These are phyloP conservation scores for Phytophthora sansomeana DNA, from an alignment of 352 stramenopile species.

Conservation along the genomic window DNA sequence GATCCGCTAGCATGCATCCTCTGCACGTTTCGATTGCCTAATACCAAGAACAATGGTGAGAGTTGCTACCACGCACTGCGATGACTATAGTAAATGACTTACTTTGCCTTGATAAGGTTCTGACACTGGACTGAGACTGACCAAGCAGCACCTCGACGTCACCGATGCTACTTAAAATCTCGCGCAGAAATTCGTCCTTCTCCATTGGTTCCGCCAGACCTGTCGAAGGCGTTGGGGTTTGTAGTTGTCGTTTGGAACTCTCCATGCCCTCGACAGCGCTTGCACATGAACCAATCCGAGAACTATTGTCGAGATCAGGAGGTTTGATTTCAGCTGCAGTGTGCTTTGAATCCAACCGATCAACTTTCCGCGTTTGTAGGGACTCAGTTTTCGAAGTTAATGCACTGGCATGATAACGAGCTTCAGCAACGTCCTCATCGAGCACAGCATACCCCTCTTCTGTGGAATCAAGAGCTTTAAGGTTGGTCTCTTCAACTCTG, in stretches of 20 bases:
- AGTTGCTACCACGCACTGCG: background rate
- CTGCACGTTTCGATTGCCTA: conserved; percentile 7
- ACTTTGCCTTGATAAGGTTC: conserved; percentile 18
- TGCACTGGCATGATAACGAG: background rate
- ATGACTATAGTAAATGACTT: background rate
- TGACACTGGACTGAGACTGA: conserved; percentile 33
- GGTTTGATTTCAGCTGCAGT: background rate
- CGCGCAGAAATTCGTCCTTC: conserved; percentile 57
- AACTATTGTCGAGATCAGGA: background rate
- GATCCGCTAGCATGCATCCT: background rate
- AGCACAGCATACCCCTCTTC: background rate
- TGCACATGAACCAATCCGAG: too few species aligned
- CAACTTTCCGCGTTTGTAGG: background rate
- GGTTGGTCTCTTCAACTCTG: background rate
- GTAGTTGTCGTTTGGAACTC: background rate
- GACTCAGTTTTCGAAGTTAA: background rate
- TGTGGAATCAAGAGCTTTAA: background rate
- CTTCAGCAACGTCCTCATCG: background rate
- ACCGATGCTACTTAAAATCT: conserved; percentile 69
- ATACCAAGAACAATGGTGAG: background rate
- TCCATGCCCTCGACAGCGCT: background rate
- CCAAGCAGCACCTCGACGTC: conserved; percentile 67
- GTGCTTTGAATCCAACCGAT: background rate
- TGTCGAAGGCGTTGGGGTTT: background rate
- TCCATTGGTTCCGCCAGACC: conserved; percentile 27